Conservation (phyloP, 768 basidiomycete genomes). For the Leccinum uliginosum region DNA sequence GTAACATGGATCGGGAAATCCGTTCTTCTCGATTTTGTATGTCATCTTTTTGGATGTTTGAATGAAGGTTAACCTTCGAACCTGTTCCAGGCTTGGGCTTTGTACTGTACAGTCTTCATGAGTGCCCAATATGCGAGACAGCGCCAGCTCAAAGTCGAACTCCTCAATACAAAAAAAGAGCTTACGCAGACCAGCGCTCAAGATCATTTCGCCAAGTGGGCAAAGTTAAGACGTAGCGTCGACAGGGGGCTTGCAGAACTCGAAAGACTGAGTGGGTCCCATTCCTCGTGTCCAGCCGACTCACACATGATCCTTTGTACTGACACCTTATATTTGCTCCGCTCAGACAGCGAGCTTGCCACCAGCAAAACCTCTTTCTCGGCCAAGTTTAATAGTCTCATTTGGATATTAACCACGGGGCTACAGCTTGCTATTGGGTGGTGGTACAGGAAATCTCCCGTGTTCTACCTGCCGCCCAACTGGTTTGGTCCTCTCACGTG, state of each 20-base stretch:
- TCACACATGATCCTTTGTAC: background rate
- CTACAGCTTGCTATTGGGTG: slow-evolving; percentile 80
- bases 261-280: slow-evolving; percentile 80
- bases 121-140: slow-evolving; percentile 53
- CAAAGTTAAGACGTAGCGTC: slow-evolving; percentile 81
- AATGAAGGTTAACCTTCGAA: slow-evolving; percentile 2
- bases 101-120: slow-evolving; percentile 67
- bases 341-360: slow-evolving; percentile 62
- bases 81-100: slow-evolving; percentile 56
- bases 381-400: slow-evolving; percentile 61
- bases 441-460: slow-evolving; percentile 87
- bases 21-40: slow-evolving; percentile 74
- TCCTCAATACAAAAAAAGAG: slow-evolving; percentile 78
- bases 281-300: background rate
- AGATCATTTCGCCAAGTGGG: slow-evolving; percentile 99
- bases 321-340: background rate
- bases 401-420: slow-evolving; percentile 89
- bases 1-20: slow-evolving; percentile 87
- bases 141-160: slow-evolving; percentile 69
- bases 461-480: slow-evolving; percentile 87
- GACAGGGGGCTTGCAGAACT: slow-evolving; percentile 91
- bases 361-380: slow-evolving; percentile 59
- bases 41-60: slow-evolving; percentile 29
- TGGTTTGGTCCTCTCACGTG: slow-evolving; percentile 90
- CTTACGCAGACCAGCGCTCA: slow-evolving; percentile 88